Base-by-base conservation (phyloP, 2,329 filamentous ascomycete genomes). In the Metarhizium brunneum region DNA sequence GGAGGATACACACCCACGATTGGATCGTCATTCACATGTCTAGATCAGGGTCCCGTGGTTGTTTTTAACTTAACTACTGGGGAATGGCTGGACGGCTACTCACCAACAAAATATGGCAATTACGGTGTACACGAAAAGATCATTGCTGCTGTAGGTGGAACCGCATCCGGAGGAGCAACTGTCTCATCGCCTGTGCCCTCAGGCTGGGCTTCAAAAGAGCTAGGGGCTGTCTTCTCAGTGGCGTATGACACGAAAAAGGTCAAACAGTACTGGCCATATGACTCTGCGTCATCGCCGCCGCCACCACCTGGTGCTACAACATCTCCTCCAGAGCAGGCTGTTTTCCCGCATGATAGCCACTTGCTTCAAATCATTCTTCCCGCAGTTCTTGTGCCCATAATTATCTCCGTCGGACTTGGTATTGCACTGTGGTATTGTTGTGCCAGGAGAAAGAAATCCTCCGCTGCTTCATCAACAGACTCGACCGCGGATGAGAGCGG, bases 21-120 rank as follows among this genome's bases (percentile, higher is more conserved):
- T 1, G 72, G 69, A 1, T 32, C 5, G 0, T 47, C 50, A 0
- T 55, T 64, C 0, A 59, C 57, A 0, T 87, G 83, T 56, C 67
- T 87, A 1, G 70, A 73, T 0, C 73, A 76, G n/a, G 69, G 73
- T 6, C 72, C 79, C 1, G 69, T 88, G 40, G 75, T 83, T 49
- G 78, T 90, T 30, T 92, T 90, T 71, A 91, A 95, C 64, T 73
- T 91, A 53, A 87, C 82, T 10, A 82, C 79, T 40, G 76, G 84
- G 1, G 65, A 77, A 53, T 95, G 90, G 90, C 74, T 85, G 56
- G 78, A 82, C 25, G 76, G 77, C 2, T 95, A 92, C 66, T 82
- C 84, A 45, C 86, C 88, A 0, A 71, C 79, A 0, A 76, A 75
- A 7, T 84, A 80, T 66, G 76, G 76, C 29, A 70, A 79, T n/a